Evolutionary conservation across 371 early-diverging fungal species (phyloP).

Genomic region (Mucor plumbeus): DNA sequence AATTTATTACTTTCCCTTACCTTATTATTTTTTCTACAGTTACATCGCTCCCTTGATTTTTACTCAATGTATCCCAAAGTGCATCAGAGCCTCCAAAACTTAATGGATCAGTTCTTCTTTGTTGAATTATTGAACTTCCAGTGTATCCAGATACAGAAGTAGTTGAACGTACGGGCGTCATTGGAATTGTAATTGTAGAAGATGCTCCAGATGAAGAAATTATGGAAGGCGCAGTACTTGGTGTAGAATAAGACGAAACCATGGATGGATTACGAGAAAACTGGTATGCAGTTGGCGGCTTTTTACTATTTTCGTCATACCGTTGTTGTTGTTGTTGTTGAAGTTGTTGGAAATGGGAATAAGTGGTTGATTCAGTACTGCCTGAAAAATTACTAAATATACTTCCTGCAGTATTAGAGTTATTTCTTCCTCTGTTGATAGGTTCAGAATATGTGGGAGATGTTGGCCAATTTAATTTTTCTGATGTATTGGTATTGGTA

Average conservation of each 20-base stretch:
- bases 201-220: conserved; percentile 12
- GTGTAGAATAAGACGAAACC: conserved; percentile 28
- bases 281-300: background rate
- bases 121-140: conserved; percentile 35
- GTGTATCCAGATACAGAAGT: conserved; percentile 29
- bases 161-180: conserved; percentile 34
- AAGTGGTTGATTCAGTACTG: conserved; percentile 25
- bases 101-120: conserved; percentile 44
- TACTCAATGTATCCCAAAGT: conserved; percentile 49
- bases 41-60: conserved; percentile 41
- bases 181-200: conserved; percentile 22
- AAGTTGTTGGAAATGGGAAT: conserved; percentile 9
- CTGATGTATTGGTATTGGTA: background rate
- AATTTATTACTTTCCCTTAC: no score
- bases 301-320: conserved; percentile 10
- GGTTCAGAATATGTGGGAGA: conserved; percentile 1
- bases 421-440: conserved; percentile 10
- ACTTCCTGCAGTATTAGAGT: conserved; percentile 25
- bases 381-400: conserved; percentile 27
- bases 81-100: conserved; percentile 54
- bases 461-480: conserved; percentile 10
- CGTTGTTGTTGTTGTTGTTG: background rate
- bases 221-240: conserved; percentile 24
- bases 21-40: conserved; percentile 51
- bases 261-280: conserved; percentile 31